These are phyloP conservation scores for Blepharisma undulans DNA, from an alignment of 169 alveolate species.

Conservation along the genomic window DNA sequence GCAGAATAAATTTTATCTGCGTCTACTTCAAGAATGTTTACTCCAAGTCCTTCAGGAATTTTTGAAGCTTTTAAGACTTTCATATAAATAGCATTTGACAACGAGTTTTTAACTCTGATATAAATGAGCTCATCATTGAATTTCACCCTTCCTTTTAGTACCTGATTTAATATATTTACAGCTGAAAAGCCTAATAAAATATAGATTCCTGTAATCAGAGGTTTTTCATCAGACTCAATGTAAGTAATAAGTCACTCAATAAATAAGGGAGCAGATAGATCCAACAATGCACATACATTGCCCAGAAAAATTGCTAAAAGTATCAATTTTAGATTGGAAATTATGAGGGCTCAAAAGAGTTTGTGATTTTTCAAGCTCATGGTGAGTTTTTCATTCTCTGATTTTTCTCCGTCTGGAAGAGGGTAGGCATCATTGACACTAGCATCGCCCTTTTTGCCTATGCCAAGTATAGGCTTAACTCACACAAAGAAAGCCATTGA, in stretches of 20 bases:
- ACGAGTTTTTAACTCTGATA: neutral
- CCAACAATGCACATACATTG: neutral
- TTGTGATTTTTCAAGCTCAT: neutral
- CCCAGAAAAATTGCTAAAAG: neutral
- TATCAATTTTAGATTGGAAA: neutral
- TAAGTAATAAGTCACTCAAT: neutral
- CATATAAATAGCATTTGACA: neutral
- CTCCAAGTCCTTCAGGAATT: neutral
- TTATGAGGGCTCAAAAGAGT: neutral
- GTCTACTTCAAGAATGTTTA: slow-evolving; percentile 31
- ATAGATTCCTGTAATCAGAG: neutral
- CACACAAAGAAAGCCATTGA: neutral
- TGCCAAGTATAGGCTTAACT: neutral
- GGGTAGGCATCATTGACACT: neutral
- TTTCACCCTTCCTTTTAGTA: neutral
- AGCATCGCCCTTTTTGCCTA: neutral
- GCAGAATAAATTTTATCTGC: neutral
- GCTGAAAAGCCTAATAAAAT: neutral
- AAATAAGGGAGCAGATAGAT: neutral
- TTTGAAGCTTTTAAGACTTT: neutral
- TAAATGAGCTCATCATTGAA: neutral
- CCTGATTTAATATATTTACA: neutral
- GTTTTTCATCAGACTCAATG: neutral
- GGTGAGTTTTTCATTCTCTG: neutral
- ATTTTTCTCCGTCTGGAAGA: neutral